Conservation (phyloP, 2,329 filamentous ascomycete species). For the Fusarium nelsonii region DNA sequence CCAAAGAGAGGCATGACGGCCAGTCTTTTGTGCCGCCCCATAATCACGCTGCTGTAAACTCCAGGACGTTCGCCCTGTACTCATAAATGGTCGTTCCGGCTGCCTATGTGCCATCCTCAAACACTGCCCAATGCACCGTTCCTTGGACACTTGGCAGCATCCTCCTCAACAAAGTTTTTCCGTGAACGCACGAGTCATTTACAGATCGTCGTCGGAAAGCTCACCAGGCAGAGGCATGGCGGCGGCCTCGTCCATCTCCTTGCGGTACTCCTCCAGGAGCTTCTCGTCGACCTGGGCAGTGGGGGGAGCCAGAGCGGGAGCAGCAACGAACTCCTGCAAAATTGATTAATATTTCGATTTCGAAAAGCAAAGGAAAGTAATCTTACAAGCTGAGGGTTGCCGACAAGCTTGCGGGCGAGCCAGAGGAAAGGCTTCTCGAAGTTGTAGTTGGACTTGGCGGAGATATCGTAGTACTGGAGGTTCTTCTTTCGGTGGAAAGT, state of each 20-base stretch:
- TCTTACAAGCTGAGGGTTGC: constrained; percentile 72
- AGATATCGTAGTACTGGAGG: constrained; percentile 99
- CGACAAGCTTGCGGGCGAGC: constrained; percentile 98
- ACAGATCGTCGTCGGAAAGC: constrained; percentile 81
- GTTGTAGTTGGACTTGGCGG: constrained; percentile 99
- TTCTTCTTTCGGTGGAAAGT: constrained; percentile 99
- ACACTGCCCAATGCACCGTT: constrained; percentile 43
- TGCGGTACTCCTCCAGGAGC: constrained; percentile 83
- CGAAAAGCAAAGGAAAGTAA: neutral
- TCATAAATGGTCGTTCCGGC: constrained; percentile 56
- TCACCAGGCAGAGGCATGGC: constrained; percentile 91
- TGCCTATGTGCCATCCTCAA: constrained; percentile 50
- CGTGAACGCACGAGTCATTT: constrained; percentile 55
- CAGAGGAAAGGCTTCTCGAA: constrained; percentile 99
- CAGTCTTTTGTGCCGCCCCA: constrained; percentile 50
- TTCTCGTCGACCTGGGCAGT: constrained; percentile 89
- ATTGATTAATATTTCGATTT: constrained; percentile 45
- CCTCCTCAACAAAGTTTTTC: constrained; percentile 49
- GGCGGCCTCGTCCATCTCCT: constrained; percentile 88
- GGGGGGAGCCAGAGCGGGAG: constrained; percentile 92
- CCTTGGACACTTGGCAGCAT: constrained; percentile 42
- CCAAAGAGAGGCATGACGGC: constrained; percentile 49
- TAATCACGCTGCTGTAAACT: constrained; percentile 55
- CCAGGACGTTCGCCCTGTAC: constrained; percentile 50
- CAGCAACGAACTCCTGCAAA: constrained; percentile 91